Evolutionary conservation across 192 early-diverging fungal genomes (phyloP), one percentile per base, ranked within the genome.

Genomic region (Coemansia sp.): DNA sequence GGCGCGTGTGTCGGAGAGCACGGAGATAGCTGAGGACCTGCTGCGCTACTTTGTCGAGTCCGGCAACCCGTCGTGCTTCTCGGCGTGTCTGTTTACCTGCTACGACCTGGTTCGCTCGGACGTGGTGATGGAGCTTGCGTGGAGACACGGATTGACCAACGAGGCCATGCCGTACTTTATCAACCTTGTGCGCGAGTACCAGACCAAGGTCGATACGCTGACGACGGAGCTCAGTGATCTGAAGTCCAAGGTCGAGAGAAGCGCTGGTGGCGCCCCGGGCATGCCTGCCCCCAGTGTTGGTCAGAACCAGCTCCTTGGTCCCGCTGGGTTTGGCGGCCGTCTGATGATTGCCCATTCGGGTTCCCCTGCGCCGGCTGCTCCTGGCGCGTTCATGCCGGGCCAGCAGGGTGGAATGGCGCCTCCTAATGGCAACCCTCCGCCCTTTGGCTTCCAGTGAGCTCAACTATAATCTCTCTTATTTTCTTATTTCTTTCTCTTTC

Each of bases 161-260:
- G 96, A 95, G 87, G 92, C 96, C 9, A 97, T 98, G 95, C 98
- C 98, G 15, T 98, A 95, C 77, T 91, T 98, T 84, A 93, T 99
- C 64, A 94, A 99, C 67, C 84, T 89, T 49, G 84, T 91, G 74
- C 88, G 94, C 56, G 95, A 98, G 83, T 92, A 91, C 74, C 89
- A 90, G 74, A 75, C 56, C 45, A 96, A 96, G 89, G 93, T 98
- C 45, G 85, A 87, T 40, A 32, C 67, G 39, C 78, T 91, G 71
- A 85, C 83, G 4, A 81, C 85, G 39, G 84, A 88, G 63, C 82
- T 89, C 26, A 71, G 69, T 50, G 88, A 89, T 44, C 70, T 89
- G 26, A 85, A 86, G 65, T 69, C 72, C 48, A 89, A 90, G 86
- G 78, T 82, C 56, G 83, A 72, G 63, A 74, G 82, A 37, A 69